Conservation (phyloP, 257 asterid species). For the Fraxinus excelsior region DNA sequence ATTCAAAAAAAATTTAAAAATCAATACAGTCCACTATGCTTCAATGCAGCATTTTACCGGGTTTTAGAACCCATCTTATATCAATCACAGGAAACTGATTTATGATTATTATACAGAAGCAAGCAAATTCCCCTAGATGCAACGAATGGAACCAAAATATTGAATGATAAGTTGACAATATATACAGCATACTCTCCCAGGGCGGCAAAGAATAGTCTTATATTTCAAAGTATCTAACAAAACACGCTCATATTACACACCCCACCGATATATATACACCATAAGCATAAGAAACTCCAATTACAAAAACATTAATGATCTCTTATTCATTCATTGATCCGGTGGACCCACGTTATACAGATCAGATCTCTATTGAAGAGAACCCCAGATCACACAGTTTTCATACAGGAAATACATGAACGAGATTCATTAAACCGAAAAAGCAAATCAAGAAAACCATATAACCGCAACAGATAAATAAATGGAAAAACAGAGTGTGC, state of each 20-base stretch:
- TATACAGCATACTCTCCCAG: background rate
- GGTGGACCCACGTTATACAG: constrained; percentile 18
- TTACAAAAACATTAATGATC: constrained; percentile 17
- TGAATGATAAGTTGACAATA: background rate
- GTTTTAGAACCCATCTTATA: background rate
- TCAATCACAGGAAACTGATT: background rate
- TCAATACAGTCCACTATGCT: background rate
- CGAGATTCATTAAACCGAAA: constrained; percentile 22
- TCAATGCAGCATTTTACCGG: background rate
- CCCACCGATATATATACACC: constrained; percentile 5
- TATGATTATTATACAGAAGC: background rate
- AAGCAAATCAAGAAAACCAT: background rate
- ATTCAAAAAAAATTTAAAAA: background rate
- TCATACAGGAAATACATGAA: constrained; percentile 12
- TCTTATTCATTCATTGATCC: constrained; percentile 24
- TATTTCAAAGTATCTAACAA: background rate
- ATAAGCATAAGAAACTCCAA: constrained; percentile 5
- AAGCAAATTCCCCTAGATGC: background rate
- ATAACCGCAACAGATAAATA: background rate
- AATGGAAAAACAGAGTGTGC: background rate
- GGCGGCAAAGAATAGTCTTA: background rate
- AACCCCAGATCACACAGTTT: constrained; percentile 44
- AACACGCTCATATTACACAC: background rate
- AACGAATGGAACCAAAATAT: background rate
- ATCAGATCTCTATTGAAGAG: constrained; percentile 45